Percentiles rank a stretch among this genome's conserved stretches.
These are phyloP conservation scores for Aphanoascus verrucosus DNA, from an alignment of 2,329 filamentous ascomycete genomes.

Conservation along the genomic window DNA sequence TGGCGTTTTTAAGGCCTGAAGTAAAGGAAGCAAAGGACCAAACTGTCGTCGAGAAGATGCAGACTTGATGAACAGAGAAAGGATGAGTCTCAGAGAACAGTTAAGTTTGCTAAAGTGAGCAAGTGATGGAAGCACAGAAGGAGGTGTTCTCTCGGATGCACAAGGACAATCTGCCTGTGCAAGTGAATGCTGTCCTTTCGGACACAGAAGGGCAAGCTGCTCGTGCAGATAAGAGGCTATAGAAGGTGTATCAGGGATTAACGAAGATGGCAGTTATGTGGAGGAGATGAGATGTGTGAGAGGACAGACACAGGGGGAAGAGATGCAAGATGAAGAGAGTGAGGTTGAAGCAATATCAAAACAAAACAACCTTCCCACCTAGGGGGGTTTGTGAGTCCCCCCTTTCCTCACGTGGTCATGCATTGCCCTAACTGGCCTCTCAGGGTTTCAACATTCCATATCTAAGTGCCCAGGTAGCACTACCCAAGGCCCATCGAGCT, in stretches of 20 bases:
- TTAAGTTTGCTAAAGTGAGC: not conserved
- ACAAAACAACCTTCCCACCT: not conserved
- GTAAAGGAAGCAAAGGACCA: not conserved
- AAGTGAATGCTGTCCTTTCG: too few species aligned
- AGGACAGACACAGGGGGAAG: too few species aligned
- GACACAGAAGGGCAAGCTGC: not conserved
- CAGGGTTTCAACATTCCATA: not conserved
- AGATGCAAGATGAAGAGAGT: not conserved
- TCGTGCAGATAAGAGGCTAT: too few species aligned
- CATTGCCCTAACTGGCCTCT: not conserved
- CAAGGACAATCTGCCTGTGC: not conserved
- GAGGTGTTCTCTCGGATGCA: not conserved
- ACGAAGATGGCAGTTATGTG: too few species aligned
- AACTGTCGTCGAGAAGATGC: not conserved
- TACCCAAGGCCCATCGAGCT: not conserved
- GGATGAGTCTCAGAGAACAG: not conserved
- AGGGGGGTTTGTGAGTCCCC: not conserved
- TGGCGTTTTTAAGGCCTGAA: not conserved
- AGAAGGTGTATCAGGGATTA: too few species aligned
- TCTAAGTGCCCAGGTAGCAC: not conserved
- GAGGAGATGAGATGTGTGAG: too few species aligned
- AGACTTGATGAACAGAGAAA: not conserved
- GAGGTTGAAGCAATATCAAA: not conserved
- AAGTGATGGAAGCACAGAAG: not conserved
- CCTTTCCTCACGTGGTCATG: not conserved